Conservation (phyloP, 495 filamentous ascomycete genomes). For the Trichoderma asperelloides region DNA sequence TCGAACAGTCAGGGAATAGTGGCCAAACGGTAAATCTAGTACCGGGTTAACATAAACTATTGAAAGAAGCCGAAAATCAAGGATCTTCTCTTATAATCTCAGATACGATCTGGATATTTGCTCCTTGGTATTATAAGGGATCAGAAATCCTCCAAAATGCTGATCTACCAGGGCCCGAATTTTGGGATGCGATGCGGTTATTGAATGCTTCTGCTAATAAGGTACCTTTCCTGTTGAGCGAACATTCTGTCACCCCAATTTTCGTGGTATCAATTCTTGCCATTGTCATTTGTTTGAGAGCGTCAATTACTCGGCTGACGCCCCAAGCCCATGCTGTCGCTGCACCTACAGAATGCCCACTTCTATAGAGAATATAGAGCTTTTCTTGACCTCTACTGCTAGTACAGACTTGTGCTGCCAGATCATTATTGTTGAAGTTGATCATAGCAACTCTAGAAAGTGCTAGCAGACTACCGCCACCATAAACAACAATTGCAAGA, state of each 20-base stretch:
- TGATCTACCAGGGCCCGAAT: constrained; percentile 39
- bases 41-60: constrained; percentile 32
- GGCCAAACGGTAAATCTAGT: constrained; percentile 36
- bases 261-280: constrained; percentile 38
- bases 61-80: constrained; percentile 40
- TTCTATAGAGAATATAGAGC: constrained; percentile 43
- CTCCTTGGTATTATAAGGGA: constrained; percentile 29
- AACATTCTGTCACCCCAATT: constrained; percentile 44
- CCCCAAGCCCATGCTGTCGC: constrained; percentile 46
- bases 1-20: constrained; percentile 42
- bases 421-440: constrained; percentile 40
- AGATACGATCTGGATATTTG: constrained; percentile 41
- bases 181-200: constrained; percentile 41
- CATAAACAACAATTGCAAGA: constrained; percentile 42
- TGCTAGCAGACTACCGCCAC: constrained; percentile 37
- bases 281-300: constrained; percentile 34
- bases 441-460: constrained; percentile 39
- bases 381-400: constrained; percentile 33
- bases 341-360: constrained; percentile 37
- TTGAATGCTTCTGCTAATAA: constrained; percentile 43
- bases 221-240: constrained; percentile 47
- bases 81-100: constrained; percentile 44
- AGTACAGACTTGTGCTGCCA: constrained; percentile 31
- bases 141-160: constrained; percentile 45
- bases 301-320: constrained; percentile 43